Conservation (phyloP, 441 rosid species). For the Gossypium trilobum region DNA sequence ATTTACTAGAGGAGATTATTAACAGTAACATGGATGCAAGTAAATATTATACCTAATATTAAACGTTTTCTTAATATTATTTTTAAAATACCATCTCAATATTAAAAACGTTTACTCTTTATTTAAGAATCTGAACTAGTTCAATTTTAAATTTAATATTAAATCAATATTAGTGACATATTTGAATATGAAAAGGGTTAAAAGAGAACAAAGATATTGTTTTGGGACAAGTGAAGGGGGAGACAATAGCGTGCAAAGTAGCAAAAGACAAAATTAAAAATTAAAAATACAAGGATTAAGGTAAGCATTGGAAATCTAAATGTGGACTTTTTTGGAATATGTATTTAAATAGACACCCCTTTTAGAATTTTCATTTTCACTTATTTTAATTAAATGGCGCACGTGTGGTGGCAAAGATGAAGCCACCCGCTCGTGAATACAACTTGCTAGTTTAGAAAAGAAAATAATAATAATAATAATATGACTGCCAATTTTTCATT, state of each 20-base stretch:
- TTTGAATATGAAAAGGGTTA: neutral
- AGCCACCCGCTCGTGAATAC: neutral
- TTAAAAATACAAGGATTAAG: constrained; percentile 14
- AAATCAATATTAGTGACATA: no score
- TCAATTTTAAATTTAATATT: no score
- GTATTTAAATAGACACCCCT: neutral
- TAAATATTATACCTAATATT: neutral
- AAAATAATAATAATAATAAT: neutral
- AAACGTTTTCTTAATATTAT: no score
- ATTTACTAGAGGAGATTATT: neutral
- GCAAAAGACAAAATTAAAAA: constrained; percentile 12
- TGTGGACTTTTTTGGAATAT: constrained; percentile 16
- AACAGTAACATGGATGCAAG: neutral
- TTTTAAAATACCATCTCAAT: no score
- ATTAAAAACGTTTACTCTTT: no score
- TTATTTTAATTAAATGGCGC: neutral
- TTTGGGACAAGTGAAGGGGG: constrained; percentile 10
- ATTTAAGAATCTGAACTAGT: no score
- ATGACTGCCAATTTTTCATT: neutral
- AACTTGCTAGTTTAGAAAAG: neutral
- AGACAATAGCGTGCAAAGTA: constrained; percentile 30
- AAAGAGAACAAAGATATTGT: neutral
- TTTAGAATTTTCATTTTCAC: neutral
- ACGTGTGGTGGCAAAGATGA: constrained; percentile 2
- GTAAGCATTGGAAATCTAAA: constrained; percentile 34